Evolutionary conservation across 768 basidiomycete species (phyloP).

Genomic region (Boletus tylopilopsis): DNA sequence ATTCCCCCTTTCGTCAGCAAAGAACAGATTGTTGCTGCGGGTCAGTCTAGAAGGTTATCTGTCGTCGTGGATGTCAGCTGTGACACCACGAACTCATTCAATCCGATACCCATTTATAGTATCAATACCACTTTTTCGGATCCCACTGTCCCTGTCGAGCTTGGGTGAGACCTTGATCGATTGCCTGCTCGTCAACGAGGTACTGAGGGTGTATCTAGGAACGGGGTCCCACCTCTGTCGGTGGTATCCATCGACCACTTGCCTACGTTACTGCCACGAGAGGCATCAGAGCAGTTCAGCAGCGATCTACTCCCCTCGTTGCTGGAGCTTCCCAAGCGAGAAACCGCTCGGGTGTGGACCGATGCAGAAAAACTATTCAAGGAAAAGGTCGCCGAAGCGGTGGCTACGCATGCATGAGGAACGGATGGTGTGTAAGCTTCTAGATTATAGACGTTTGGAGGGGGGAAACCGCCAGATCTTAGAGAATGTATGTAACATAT

Average conservation of each 20-base stretch:
- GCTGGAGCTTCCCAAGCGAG: slow-evolving; percentile 65
- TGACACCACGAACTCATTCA: slow-evolving; percentile 98
- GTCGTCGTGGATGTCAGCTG: slow-evolving; percentile 98
- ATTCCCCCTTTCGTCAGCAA: slow-evolving; percentile 82
- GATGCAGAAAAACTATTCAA: slow-evolving; percentile 84
- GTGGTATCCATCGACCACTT: slow-evolving; percentile 97
- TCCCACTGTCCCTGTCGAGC: slow-evolving; percentile 84
- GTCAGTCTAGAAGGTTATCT: slow-evolving; percentile 59
- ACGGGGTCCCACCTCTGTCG: slow-evolving; percentile 63
- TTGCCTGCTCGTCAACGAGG: neutral
- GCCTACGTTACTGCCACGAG: slow-evolving; percentile 91
- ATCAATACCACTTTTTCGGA: slow-evolving; percentile 92
- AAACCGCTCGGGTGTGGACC: slow-evolving; percentile 74
- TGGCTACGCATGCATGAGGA: slow-evolving; percentile 10
- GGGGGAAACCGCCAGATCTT: neutral
- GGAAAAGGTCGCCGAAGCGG: slow-evolving; percentile 58
- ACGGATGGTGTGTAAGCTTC: neutral
- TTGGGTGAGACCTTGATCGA: slow-evolving; percentile 53
- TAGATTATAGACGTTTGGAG: neutral
- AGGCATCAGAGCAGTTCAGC: slow-evolving; percentile 97
- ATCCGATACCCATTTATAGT: slow-evolving; percentile 92
- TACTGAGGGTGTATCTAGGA: slow-evolving; percentile 34
- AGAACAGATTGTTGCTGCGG: slow-evolving; percentile 70
- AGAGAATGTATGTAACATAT: too few species aligned
- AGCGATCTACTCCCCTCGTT: slow-evolving; percentile 81